A percentile compares a stretch with the other conserved stretches of the same genome.
Conservation (phyloP, 2,329 filamentous ascomycete species). For the Scleromitrula shiraiana region DNA sequence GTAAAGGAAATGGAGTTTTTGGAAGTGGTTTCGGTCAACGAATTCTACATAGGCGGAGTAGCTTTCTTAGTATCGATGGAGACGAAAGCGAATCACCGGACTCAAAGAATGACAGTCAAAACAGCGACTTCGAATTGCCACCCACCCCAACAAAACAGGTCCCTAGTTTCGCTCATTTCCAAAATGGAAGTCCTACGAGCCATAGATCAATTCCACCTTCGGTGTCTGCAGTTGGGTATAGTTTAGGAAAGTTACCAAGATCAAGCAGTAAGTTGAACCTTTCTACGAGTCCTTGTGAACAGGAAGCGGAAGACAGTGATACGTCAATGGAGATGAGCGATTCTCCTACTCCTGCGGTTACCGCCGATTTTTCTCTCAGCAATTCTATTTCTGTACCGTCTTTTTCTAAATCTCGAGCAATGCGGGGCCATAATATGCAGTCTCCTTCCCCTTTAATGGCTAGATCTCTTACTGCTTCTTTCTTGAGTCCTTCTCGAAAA, state of each 20-base stretch:
- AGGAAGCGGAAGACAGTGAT: conserved; percentile 25
- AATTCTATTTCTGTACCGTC: conserved; percentile 33
- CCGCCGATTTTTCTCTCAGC: conserved; percentile 29
- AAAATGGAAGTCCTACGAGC: conserved; percentile 26
- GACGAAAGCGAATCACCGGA: conserved; percentile 47
- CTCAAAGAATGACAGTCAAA: conserved; percentile 49
- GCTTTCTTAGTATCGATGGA: conserved; percentile 73
- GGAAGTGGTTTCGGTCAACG: conserved; percentile 42
- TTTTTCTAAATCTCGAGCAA: conserved; percentile 32
- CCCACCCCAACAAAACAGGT: conserved; percentile 84
- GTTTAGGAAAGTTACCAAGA: conserved; percentile 24
- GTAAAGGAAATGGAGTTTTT: conserved; percentile 52
- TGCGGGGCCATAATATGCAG: conserved; percentile 27
- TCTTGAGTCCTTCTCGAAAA: conserved; percentile 29
- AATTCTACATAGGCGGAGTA: conserved; percentile 43
- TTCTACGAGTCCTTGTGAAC: conserved; percentile 23
- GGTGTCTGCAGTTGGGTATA: conserved; percentile 21
- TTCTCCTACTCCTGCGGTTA: conserved; percentile 29
- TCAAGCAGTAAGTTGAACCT: conserved; percentile 31
- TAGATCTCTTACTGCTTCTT: conserved; percentile 26
- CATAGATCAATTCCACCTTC: conserved; percentile 23
- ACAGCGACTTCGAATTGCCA: conserved; percentile 67
- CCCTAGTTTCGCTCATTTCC: conserved; percentile 27
- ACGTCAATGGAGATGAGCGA: conserved; percentile 25
- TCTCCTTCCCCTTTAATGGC: conserved; percentile 21